Evolutionary conservation across 2,329 filamentous ascomycete species (phyloP), one percentile per base, ranked within the genome.

Genomic region (Calonectria henricotiae): DNA sequence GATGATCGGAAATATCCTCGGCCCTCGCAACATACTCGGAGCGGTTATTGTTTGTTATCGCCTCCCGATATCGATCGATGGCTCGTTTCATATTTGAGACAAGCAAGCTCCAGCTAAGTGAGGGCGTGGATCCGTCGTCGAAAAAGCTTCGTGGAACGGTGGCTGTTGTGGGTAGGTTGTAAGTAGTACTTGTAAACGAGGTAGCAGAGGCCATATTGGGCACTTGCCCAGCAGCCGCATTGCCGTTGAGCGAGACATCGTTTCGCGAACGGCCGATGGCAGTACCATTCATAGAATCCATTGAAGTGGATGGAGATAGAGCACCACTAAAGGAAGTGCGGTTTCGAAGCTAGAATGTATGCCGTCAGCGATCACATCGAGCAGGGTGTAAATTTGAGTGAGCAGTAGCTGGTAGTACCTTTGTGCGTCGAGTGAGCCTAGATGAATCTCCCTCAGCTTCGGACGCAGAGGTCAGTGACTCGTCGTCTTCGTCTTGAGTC

Each of bases 1-100:
- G 86, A 81, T 99, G 96, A 80, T 99, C 96, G 5, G 96, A 98
- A 63, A 99, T 98, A 80, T 99, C 96, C 83, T 99, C 96, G n/a
- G 96, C 96, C 72, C 93, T 90, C 68, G 93, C 92, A 30, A 98
- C 96, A 81, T 97, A 98, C 80, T 98, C 95, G 2, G 95, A 94
- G 30, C 95, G 91, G 78, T 93, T 91, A 72, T 92, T 92, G 77
- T 91, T 93, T 72, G 92, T 92, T 76, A 99, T 94, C n/a, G 94
- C 93, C 75, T 97, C 93, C 54, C 95, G 90, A 82, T 98, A 99
- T 67, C 92, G 90, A 76, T 98, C 95, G 70, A 99, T 92, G 2
- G 96, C 94, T 74, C 90, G 89, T 77, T 94, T 94, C 94, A 98
- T 98, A 79, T 98, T 97, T 68, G 95, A 91, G 6, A 98, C 92